These are phyloP conservation scores for Trifolium fragiferum DNA, from an alignment of 306 rosid species.

Conservation along the genomic window DNA sequence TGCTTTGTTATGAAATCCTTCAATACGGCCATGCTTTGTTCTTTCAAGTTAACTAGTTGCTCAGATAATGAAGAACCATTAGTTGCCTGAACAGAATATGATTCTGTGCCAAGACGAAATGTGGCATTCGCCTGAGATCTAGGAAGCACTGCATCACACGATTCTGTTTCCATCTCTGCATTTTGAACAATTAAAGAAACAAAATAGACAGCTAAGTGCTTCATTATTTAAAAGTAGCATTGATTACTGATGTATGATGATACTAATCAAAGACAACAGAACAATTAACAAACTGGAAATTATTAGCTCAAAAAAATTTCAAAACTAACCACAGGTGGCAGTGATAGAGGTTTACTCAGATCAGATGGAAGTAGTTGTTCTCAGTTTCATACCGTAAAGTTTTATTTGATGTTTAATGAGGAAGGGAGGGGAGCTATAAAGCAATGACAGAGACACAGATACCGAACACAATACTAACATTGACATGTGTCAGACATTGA, in stretches of 20 bases:
- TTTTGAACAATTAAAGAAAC: slow-evolving; percentile 7
- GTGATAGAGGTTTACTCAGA: neutral
- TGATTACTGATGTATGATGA: neutral
- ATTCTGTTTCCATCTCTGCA: slow-evolving; percentile 58
- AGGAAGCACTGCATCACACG: slow-evolving; percentile 42
- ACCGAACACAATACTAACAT: neutral
- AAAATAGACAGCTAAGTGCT: neutral
- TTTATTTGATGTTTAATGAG: neutral
- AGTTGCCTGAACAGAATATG: slow-evolving; percentile 50
- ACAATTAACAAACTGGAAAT: slow-evolving; percentile 1
- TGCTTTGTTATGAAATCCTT: slow-evolving; percentile 86
- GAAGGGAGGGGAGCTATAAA: neutral
- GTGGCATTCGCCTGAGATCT: slow-evolving; percentile 58
- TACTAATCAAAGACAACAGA: slow-evolving; percentile 16
- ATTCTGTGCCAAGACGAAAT: slow-evolving; percentile 66
- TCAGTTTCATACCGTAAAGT: neutral
- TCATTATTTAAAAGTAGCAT: neutral
- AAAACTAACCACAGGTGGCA: slow-evolving; percentile 1
- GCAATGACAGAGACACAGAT: no score
- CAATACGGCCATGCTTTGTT: slow-evolving; percentile 71
- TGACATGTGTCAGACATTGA: no score
- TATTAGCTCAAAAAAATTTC: neutral
- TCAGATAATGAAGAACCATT: slow-evolving; percentile 60
- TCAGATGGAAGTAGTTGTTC: neutral
- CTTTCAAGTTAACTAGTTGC: slow-evolving; percentile 74